Percentiles rank a stretch among this genome's conserved stretches.
These are phyloP conservation scores for Calonectria hawksworthii DNA, from an alignment of 2,329 filamentous ascomycete genomes.

Conservation along the genomic window DNA sequence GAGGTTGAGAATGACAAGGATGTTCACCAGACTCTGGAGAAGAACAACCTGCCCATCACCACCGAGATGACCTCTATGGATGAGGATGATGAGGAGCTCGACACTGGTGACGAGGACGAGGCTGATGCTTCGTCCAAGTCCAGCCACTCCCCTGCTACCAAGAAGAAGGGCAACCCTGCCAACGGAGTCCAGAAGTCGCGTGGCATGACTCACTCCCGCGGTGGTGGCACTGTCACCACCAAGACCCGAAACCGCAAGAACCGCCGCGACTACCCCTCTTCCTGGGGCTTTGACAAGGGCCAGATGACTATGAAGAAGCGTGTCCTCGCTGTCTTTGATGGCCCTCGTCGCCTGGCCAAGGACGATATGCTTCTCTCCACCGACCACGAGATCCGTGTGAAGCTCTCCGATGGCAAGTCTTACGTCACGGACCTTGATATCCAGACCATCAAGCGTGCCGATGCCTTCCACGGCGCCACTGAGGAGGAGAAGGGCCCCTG, in stretches of 20 bases:
- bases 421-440: slow-evolving; percentile 96
- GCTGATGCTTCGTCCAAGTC: slow-evolving; percentile 63
- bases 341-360: slow-evolving; percentile 89
- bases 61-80: slow-evolving; percentile 55
- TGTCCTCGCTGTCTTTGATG: slow-evolving; percentile 93
- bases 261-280: slow-evolving; percentile 91
- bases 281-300: slow-evolving; percentile 91
- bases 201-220: slow-evolving; percentile 84
- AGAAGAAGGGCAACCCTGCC: slow-evolving; percentile 67
- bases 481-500: slow-evolving; percentile 90
- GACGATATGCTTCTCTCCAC: slow-evolving; percentile 99
- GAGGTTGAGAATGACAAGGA: slow-evolving; percentile 75
- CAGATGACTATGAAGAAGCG: slow-evolving; percentile 99
- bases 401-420: slow-evolving; percentile 79
- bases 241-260: slow-evolving; percentile 84
- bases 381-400: slow-evolving; percentile 92
- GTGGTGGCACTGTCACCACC: slow-evolving; percentile 72
- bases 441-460: slow-evolving; percentile 88
- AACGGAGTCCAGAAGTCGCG: slow-evolving; percentile 76
- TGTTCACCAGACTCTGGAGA: slow-evolving; percentile 73
- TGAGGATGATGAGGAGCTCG: slow-evolving; percentile 68
- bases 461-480: slow-evolving; percentile 84
- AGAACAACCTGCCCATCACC: slow-evolving; percentile 69
- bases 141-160: slow-evolving; percentile 58
- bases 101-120: slow-evolving; percentile 68